Conservation (phyloP, 2,329 filamentous ascomycete species). For the Ceratocystis cubensis region DNA sequence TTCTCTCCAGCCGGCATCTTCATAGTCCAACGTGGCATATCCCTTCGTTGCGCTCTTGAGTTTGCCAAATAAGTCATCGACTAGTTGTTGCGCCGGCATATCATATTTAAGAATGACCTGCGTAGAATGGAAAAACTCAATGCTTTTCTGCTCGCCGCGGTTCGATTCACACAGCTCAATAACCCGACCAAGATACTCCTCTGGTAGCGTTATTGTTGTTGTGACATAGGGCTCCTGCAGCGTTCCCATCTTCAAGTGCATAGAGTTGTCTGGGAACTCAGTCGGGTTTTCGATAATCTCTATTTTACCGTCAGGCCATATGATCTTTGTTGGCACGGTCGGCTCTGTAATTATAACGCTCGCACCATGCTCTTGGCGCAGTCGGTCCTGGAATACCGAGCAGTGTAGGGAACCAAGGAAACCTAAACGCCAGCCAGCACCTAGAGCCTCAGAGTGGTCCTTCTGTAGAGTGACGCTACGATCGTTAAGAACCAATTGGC, state of each 20-base stretch:
- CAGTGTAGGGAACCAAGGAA: slow-evolving; percentile 96
- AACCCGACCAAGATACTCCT: slow-evolving; percentile 85
- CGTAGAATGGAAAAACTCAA: slow-evolving; percentile 81
- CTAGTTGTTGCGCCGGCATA: slow-evolving; percentile 74
- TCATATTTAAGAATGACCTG: slow-evolving; percentile 94
- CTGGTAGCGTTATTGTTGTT: slow-evolving; percentile 78
- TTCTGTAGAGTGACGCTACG: slow-evolving; percentile 88
- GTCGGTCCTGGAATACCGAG: slow-evolving; percentile 94
- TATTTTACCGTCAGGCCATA: slow-evolving; percentile 37
- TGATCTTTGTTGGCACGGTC: slow-evolving; percentile 79
- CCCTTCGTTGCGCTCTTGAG: slow-evolving; percentile 88
- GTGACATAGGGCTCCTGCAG: slow-evolving; percentile 50
- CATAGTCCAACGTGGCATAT: slow-evolving; percentile 92
- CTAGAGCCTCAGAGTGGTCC: slow-evolving; percentile 84
- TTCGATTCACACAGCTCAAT: slow-evolving; percentile 91
- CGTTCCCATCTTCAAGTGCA: slow-evolving; percentile 32
- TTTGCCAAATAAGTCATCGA: slow-evolving; percentile 96
- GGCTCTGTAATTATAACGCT: slow-evolving; percentile 96
- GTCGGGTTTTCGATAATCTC: slow-evolving; percentile 69
- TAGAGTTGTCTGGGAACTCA: slow-evolving; percentile 52
- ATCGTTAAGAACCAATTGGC: slow-evolving; percentile 87
- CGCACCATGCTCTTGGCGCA: slow-evolving; percentile 86
- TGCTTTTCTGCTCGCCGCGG: slow-evolving; percentile 71
- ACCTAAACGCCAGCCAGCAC: slow-evolving; percentile 84
- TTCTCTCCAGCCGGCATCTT: slow-evolving; percentile 77